These are phyloP conservation scores for Penicillium italicum DNA, from an alignment of 2,329 filamentous ascomycete species.

Conservation along the genomic window DNA sequence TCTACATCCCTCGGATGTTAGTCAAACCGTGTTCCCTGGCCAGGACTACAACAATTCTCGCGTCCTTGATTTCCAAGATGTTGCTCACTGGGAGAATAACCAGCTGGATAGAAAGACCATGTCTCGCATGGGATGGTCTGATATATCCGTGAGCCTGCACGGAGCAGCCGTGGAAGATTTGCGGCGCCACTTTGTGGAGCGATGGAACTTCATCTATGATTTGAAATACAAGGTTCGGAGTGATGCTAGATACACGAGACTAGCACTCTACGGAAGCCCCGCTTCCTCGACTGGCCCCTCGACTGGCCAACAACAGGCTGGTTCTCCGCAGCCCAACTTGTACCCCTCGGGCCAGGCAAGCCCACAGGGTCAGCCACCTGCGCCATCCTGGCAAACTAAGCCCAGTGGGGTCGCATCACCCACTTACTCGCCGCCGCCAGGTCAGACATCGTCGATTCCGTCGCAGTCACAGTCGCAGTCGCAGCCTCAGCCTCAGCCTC, in stretches of 20 bases:
- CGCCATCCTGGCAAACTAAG: slow-evolving; percentile 11
- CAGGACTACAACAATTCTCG: slow-evolving; percentile 92
- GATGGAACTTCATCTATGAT: slow-evolving; percentile 88
- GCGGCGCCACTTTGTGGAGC: slow-evolving; percentile 72
- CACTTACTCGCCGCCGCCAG: background rate
- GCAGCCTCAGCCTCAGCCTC: slow-evolving; percentile 7
- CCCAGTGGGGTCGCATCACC: background rate
- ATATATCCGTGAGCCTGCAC: slow-evolving; percentile 71
- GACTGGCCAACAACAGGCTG: slow-evolving; percentile 11
- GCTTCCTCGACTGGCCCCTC: slow-evolving; percentile 25
- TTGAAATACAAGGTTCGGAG: slow-evolving; percentile 69
- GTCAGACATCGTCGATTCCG: background rate
- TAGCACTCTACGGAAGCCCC: slow-evolving; percentile 34
- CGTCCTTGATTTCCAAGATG: slow-evolving; percentile 76
- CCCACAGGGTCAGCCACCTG: slow-evolving; percentile 14
- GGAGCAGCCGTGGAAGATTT: slow-evolving; percentile 74
- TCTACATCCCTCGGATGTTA: slow-evolving; percentile 72
- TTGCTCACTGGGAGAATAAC: slow-evolving; percentile 76
- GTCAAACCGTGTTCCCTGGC: slow-evolving; percentile 75
- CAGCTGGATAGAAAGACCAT: slow-evolving; percentile 75
- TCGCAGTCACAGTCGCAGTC: slow-evolving; percentile 10
- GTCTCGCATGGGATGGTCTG: slow-evolving; percentile 90
- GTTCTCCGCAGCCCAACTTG: slow-evolving; percentile 20
- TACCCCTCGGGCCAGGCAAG: slow-evolving; percentile 16
- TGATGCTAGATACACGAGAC: slow-evolving; percentile 48